Percentiles rank a stretch among this genome's conserved stretches.
Conservation (phyloP, 768 basidiomycete species). For the Cystobasidium ongulense region DNA sequence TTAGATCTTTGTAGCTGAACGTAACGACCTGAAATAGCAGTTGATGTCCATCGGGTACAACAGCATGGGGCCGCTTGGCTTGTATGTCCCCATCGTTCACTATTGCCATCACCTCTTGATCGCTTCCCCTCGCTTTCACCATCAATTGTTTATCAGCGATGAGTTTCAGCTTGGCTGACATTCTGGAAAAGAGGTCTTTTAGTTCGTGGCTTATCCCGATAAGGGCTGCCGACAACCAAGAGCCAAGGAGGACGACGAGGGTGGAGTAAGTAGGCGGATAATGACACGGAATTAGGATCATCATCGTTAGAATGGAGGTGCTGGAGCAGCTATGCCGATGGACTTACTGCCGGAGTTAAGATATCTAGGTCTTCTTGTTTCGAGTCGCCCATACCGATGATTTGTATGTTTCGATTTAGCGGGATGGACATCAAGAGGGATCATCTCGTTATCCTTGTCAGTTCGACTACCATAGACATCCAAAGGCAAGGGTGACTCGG, state of each 20-base stretch:
- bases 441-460: background rate
- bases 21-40: background rate
- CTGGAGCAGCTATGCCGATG: background rate
- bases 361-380: slow-evolving; percentile 1
- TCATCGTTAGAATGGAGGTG: too few relatives aligned
- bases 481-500: background rate
- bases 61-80: background rate
- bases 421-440: background rate
- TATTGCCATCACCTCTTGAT: background rate
- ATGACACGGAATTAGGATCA: too few relatives aligned
- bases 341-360: slow-evolving; percentile 12
- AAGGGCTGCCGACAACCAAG: background rate
- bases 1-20: background rate
- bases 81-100: background rate
- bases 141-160: background rate
- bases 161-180: background rate
- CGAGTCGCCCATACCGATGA: background rate
- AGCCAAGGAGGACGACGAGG: background rate
- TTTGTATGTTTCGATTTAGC: background rate
- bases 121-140: background rate
- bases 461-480: background rate
- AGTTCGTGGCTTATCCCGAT: background rate
- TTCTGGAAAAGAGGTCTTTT: background rate
- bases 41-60: background rate
- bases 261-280: too few relatives aligned